phyloP scores from a whole-genome alignment of 1,284 basidiomycete genomes.

The Ustilago sp. region DNA sequence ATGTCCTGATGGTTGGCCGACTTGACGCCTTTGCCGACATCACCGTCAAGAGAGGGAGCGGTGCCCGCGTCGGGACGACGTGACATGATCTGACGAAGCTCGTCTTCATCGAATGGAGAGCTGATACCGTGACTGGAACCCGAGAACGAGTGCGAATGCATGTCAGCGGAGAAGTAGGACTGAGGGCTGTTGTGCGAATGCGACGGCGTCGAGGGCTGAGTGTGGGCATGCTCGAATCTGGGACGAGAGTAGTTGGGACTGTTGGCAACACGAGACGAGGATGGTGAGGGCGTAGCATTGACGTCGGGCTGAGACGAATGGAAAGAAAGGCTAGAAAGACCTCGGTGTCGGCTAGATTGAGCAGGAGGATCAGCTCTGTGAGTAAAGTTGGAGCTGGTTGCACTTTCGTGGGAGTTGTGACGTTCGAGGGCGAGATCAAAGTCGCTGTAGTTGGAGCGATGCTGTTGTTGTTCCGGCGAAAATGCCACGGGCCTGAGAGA shows the following conservation, averaged over 20 bases:
- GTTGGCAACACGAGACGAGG: constrained; percentile 17
- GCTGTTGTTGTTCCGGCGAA: constrained; percentile 28
- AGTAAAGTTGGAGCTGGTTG: constrained; percentile 42
- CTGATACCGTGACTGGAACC: constrained; percentile 38
- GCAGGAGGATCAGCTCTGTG: constrained; percentile 22
- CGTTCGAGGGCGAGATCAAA: constrained; percentile 23
- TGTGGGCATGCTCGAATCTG: constrained; percentile 26
- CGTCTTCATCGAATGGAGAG: constrained; percentile 42
- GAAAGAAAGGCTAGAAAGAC: constrained; percentile 24
- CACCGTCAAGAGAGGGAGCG: constrained; percentile 13
- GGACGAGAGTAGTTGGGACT: constrained; percentile 29
- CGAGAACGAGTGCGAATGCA: constrained; percentile 12
- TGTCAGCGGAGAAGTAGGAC: constrained; percentile 13
- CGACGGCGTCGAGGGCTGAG: constrained; percentile 25
- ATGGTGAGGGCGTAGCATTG: constrained; percentile 20
- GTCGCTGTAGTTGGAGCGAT: constrained; percentile 14
- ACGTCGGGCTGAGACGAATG: constrained; percentile 37
- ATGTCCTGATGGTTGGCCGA: constrained; percentile 50
- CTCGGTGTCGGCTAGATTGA: constrained; percentile 9
- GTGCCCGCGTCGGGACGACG: constrained; percentile 10
- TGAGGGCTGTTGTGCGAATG: constrained; percentile 11
- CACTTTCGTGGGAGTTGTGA: constrained; percentile 43
- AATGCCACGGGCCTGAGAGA: constrained; percentile 11
- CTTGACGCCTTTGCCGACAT: constrained; percentile 28
- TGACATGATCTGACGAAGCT: constrained; percentile 48